Conservation (phyloP, 2,329 filamentous ascomycete species). For the Stenocarpella maydis region DNA sequence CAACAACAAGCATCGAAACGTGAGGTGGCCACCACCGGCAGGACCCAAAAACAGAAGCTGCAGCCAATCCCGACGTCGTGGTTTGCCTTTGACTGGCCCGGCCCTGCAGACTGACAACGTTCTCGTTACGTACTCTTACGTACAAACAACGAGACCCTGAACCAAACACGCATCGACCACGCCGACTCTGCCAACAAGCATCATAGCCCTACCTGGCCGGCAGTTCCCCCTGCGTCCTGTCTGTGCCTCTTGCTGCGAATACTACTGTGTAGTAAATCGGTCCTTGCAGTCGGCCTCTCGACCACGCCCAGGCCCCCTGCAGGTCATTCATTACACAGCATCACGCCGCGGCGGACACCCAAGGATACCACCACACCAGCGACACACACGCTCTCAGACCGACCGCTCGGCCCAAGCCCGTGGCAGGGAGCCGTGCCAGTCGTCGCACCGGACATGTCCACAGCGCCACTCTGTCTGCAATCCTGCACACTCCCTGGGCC, state of each 20-base stretch:
- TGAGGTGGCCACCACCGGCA: slow-evolving; percentile 24
- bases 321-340: background rate
- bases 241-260: no score
- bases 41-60: slow-evolving; percentile 4
- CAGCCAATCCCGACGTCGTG: slow-evolving; percentile 29
- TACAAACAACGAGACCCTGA: slow-evolving; percentile 40
- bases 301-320: slow-evolving; percentile 21
- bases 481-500: slow-evolving; percentile 30
- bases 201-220: slow-evolving; percentile 24
- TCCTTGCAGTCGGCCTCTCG: slow-evolving; percentile 31
- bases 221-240: slow-evolving; percentile 17
- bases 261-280: no score
- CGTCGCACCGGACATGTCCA: slow-evolving; percentile 34
- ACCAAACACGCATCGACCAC: slow-evolving; percentile 3
- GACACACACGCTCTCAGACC: background rate
- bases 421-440: slow-evolving; percentile 6
- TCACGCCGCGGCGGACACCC: no score
- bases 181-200: slow-evolving; percentile 8
- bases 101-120: slow-evolving; percentile 25
- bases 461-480: slow-evolving; percentile 20
- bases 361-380: no score
- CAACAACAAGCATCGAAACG: slow-evolving; percentile 9
- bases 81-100: slow-evolving; percentile 20
- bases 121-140: slow-evolving; percentile 45
- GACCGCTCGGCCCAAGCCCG: slow-evolving; percentile 26